Evolutionary conservation across 1,284 basidiomycete species (phyloP), one percentile per base, ranked within the genome.

Genomic region (Cryptococcus floricola): DNA sequence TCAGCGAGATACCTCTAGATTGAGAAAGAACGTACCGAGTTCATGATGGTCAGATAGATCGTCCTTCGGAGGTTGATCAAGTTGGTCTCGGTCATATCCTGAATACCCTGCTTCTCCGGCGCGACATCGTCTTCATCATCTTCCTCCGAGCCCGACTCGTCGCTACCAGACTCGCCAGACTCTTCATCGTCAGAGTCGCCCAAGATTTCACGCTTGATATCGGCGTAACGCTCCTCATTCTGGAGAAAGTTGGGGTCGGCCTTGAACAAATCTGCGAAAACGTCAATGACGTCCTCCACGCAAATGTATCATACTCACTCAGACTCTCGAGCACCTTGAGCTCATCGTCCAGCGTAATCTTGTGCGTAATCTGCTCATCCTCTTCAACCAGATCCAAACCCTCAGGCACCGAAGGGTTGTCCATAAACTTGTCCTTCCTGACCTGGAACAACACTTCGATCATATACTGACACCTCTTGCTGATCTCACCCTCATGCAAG

Each of bases 41-140:
- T 95, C 95, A 98, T 98, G 80, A 98, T 96, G 0, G 94, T 97
- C 60, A 98, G 80, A 73, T 98, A 99, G 75, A 99, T 98, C 18
- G 86, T 86, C 67, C 93, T 84, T 50, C 96, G 86, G 53, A 99
- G 79, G 75, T 98, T 98, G 77, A 97, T 90, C 53, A 98, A 80
- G 70, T 97, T 96, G 10, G 93, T 97, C 73, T 90, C 92, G 0
- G 95, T 98, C 62, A 86, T 85, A 75, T 99, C 95, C 68, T 95
- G 86, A 56, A 99, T 98, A 34, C 88, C 93, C 72, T 88, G 84
- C 70, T 88, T 91, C 13, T 86, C 85, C 58, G 83, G 85, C 0
- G 83, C 85, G 31, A 76, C 82, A 39, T 82, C 82, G 37, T 77
- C 85, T 14, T 83, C 83, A 3, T 83, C 84, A 2, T 82, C 81